phyloP scores from a whole-genome alignment of 2,329 filamentous ascomycete species.

The Periglandula ipomoeae region DNA sequence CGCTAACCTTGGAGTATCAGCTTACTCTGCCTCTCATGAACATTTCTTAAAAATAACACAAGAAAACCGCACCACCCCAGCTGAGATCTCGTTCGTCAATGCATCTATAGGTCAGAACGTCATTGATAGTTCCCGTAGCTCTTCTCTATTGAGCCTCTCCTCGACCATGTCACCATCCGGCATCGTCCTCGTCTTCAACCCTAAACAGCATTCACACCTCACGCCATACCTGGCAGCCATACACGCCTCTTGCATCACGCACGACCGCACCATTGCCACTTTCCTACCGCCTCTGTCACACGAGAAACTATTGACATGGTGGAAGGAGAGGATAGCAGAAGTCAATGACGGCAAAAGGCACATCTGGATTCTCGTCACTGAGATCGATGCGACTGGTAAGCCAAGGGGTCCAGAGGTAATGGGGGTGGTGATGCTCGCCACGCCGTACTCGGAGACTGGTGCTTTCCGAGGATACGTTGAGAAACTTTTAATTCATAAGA shows the following conservation, averaged over 20 bases:
- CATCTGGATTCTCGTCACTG: constrained; percentile 43
- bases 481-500: constrained; percentile 47
- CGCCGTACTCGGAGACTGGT: constrained; percentile 45
- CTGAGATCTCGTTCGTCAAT: no score
- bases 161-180: constrained; percentile 22
- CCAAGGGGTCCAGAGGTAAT: constrained; percentile 37
- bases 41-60: no score
- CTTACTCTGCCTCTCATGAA: no score
- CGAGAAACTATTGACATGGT: constrained; percentile 47
- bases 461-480: constrained; percentile 46
- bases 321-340: constrained; percentile 43
- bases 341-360: constrained; percentile 33
- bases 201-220: constrained; percentile 38
- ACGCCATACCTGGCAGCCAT: constrained; percentile 48
- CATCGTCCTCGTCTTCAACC: constrained; percentile 33
- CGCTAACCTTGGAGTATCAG: not conserved
- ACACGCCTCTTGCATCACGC: constrained; percentile 49
- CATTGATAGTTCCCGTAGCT: not conserved
- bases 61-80: no score
- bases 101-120: no score
- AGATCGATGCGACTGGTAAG: constrained; percentile 21
- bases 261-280: constrained; percentile 45
- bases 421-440: constrained; percentile 46
- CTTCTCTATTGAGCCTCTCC: not conserved
- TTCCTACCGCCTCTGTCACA: constrained; percentile 52